A percentile compares a stretch with the other conserved stretches of the same genome.
These are phyloP conservation scores for Phylloboletellus chloephorus DNA, from an alignment of 1,284 basidiomycete species.

Conservation along the genomic window DNA sequence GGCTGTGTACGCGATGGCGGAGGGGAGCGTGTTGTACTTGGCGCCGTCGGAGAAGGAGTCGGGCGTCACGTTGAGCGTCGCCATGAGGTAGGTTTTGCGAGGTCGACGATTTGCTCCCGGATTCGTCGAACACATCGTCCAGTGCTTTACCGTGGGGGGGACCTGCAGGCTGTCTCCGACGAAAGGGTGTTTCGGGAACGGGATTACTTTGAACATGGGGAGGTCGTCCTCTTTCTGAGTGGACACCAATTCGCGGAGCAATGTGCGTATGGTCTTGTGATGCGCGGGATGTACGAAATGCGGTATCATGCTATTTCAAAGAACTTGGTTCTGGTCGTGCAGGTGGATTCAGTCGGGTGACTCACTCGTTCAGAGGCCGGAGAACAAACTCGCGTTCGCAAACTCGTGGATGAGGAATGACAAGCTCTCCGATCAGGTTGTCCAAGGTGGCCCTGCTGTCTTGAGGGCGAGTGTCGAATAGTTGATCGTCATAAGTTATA, in stretches of 20 bases:
- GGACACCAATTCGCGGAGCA: conserved; percentile 42
- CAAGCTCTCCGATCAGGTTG: conserved; percentile 58
- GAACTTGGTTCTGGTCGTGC: not conserved
- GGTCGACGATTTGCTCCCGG: conserved; percentile 12
- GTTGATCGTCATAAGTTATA: conserved; percentile 66
- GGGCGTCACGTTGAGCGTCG: conserved; percentile 91
- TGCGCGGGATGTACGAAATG: conserved; percentile 59
- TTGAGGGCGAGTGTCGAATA: conserved; percentile 55
- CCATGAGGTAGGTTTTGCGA: conserved; percentile 76
- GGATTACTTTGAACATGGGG: conserved; percentile 62
- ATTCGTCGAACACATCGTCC: conserved; percentile 33
- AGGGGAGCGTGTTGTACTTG: conserved; percentile 44
- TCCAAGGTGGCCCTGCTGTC: conserved; percentile 39
- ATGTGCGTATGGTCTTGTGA: conserved; percentile 40
- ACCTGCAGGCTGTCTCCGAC: conserved; percentile 24
- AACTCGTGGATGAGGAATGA: conserved; percentile 81
- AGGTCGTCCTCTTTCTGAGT: conserved; percentile 30
- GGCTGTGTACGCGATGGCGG: conserved; percentile 47
- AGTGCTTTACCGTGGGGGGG: conserved; percentile 49
- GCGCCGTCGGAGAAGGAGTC: conserved; percentile 96
- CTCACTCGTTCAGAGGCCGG: conserved; percentile 73
- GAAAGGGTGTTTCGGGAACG: conserved; percentile 52
- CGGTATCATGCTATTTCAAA: conserved; percentile 62
- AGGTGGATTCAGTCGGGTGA: conserved; percentile 7
- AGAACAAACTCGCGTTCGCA: conserved; percentile 90